Evolutionary conservation across 2,329 filamentous ascomycete species (phyloP), one percentile per base, ranked within the genome.

Genomic region (Colletotrichum tropicale): DNA sequence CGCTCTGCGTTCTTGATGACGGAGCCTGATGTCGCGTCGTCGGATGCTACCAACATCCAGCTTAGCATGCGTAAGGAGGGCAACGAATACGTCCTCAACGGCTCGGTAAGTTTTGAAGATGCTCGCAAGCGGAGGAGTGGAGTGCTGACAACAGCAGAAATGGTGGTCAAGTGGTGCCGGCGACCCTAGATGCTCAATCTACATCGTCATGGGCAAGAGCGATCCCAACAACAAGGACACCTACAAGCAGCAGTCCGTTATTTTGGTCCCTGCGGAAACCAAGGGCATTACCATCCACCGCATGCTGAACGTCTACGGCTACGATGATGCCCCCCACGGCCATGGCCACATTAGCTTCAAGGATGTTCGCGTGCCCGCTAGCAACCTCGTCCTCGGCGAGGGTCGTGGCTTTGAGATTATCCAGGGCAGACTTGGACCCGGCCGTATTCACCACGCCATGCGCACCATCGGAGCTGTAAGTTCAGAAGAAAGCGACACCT

Each of bases 121-220:
- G 8, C 16, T 3, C n/a, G 18, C 12, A 5, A 4, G 5, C 10
- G 24, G 16, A 6, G 1, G 26, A 2, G 8, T 5, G 2, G 12
- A 5, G 18, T 48, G 38, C 66, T 77, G 24, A 77, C 38, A 5
- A 16, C 0, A 8, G 74, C 81, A 96, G 92, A 99, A 99, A 95
- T 99, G 97, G 97, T 99, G 97, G 97, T 98, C 95, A 32, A 98
- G 95, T 78, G 97, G 97, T 78, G 96, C 96, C 21, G 97, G 97
- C 74, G 97, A 99, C 86, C 94, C 94, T 74, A 92, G 96, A 80
- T 99, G 97, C 89, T 91, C 94, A 85, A 89, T 99, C 84, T 98
- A 98, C 88, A 93, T 99, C 77, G 96, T 98, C 80, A 98, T 99
- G 94, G 97, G 95, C 86, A 98, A 98, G 90, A 94, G 92, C 15